Evolutionary conservation across 306 rosid species (phyloP).

Genomic region (Acacia acuminata): DNA sequence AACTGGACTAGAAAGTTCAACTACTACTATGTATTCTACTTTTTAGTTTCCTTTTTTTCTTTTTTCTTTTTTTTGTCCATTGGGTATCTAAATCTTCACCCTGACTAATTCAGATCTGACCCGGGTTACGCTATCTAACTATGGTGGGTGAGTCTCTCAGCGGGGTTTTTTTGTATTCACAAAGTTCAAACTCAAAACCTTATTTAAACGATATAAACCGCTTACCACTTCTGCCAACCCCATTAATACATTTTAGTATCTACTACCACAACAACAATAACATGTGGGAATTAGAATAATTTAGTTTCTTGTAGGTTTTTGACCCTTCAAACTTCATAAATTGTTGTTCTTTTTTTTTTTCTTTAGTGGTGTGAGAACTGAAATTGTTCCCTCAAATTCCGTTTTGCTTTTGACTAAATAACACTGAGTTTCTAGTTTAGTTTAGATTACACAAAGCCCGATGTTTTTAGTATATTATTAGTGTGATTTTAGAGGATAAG

Average conservation of each 20-base stretch:
- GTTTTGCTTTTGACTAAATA: slow-evolving; percentile 9
- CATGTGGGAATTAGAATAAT: not conserved
- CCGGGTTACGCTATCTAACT: no score
- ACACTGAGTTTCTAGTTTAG: not conserved
- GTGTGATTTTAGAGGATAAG: not conserved
- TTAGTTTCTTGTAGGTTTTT: not conserved
- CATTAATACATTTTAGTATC: no score
- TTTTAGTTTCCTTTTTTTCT: not conserved
- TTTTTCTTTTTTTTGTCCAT: no score
- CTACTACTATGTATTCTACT: not conserved
- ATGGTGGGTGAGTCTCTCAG: no score
- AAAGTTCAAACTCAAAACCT: no score
- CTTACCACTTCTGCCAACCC: no score
- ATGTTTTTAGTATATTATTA: not conserved
- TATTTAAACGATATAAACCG: no score
- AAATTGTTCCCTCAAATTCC: slow-evolving; percentile 16
- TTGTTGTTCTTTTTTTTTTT: not conserved
- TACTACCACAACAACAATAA: no score
- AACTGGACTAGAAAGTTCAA: not conserved
- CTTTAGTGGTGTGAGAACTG: no score
- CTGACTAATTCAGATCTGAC: no score
- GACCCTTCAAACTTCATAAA: not conserved
- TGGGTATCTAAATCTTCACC: no score
- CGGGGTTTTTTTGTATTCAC: no score
- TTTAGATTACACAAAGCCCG: not conserved